Percentiles rank a stretch among this genome's conserved stretches.
Evolutionary conservation across 139 green algal species (phyloP).

Genomic region (Prasinococcaceae sp.): DNA sequence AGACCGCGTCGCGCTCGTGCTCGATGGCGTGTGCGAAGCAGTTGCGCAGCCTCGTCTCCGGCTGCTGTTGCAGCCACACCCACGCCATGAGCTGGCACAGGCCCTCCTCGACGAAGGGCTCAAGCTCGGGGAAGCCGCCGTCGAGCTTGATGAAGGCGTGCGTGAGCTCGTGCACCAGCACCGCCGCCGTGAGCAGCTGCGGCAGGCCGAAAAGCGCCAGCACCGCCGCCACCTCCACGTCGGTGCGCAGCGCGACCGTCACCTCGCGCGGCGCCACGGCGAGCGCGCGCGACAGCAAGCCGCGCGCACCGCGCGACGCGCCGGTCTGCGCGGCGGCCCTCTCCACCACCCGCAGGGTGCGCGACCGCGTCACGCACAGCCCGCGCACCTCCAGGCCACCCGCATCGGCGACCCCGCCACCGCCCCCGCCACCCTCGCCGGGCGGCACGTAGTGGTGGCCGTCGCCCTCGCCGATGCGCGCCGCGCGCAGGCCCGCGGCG

Average conservation of each 20-base stretch:
- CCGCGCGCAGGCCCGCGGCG: too few relatives aligned
- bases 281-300: too few relatives aligned
- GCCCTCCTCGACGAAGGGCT: constrained; percentile 62
- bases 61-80: constrained; percentile 55
- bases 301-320: too few relatives aligned
- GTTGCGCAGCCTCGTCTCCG: not conserved
- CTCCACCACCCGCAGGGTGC: constrained; percentile 5
- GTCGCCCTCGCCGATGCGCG: too few relatives aligned
- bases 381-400: not conserved
- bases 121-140: constrained; percentile 35
- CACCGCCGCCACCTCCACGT: constrained; percentile 49
- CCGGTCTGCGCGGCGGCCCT: too few relatives aligned
- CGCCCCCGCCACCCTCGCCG: too few relatives aligned
- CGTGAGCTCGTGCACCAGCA: constrained; percentile 84
- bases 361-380: not conserved
- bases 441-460: too few relatives aligned
- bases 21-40: constrained; percentile 69
- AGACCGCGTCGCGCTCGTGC: constrained; percentile 53
- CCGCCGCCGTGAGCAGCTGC: constrained; percentile 55
- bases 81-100: constrained; percentile 82
- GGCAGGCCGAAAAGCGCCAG: constrained; percentile 78
- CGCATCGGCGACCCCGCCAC: not conserved
- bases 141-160: constrained; percentile 72
- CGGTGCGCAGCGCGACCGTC: not conserved
- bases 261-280: too few relatives aligned